These are phyloP conservation scores for Penicillium argentinense DNA, from an alignment of 495 filamentous ascomycete genomes.

Conservation along the genomic window DNA sequence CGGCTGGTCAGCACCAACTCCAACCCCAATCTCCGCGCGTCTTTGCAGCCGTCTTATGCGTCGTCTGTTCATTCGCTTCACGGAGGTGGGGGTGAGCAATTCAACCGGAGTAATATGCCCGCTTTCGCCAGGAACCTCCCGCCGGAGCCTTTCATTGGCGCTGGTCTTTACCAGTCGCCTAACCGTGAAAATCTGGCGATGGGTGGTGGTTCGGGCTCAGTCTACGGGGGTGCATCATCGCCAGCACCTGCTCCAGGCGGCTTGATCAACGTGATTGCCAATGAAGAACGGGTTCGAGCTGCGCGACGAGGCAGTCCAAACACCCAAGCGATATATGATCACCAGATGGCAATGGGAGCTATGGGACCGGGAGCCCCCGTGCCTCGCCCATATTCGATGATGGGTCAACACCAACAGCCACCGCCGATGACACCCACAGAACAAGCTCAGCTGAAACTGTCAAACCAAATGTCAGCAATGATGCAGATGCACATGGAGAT, in stretches of 20 bases:
- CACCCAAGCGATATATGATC: slow-evolving; percentile 48
- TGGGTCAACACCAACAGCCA: slow-evolving; percentile 11
- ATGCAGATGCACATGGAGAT: slow-evolving; percentile 94
- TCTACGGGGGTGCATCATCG: slow-evolving; percentile 46
- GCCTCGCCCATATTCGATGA: slow-evolving; percentile 51
- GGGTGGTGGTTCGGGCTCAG: slow-evolving; percentile 58
- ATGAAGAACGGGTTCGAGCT: slow-evolving; percentile 75
- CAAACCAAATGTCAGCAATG: slow-evolving; percentile 83
- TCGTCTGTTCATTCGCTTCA: slow-evolving; percentile 42
- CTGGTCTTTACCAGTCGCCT: slow-evolving; percentile 70
- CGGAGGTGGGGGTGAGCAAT: slow-evolving; percentile 37
- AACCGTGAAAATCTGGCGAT: slow-evolving; percentile 77
- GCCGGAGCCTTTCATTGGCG: slow-evolving; percentile 85
- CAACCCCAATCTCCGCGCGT: slow-evolving; percentile 49
- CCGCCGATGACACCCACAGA: slow-evolving; percentile 54
- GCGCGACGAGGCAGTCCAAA: slow-evolving; percentile 80
- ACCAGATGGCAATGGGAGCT: slow-evolving; percentile 9
- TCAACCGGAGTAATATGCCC: slow-evolving; percentile 57
- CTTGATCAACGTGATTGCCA: slow-evolving; percentile 86
- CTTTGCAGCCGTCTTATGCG: slow-evolving; percentile 34
- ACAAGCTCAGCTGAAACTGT: slow-evolving; percentile 78
- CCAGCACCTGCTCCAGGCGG: slow-evolving; percentile 59
- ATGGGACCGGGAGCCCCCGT: slow-evolving; percentile 31
- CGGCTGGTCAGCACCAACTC: slow-evolving; percentile 65
- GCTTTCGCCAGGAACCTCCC: slow-evolving; percentile 87